Percentiles rank a stretch among this genome's conserved stretches.
phyloP scores from a whole-genome alignment of 306 rosid species.

The Ormosia semicastrata region DNA sequence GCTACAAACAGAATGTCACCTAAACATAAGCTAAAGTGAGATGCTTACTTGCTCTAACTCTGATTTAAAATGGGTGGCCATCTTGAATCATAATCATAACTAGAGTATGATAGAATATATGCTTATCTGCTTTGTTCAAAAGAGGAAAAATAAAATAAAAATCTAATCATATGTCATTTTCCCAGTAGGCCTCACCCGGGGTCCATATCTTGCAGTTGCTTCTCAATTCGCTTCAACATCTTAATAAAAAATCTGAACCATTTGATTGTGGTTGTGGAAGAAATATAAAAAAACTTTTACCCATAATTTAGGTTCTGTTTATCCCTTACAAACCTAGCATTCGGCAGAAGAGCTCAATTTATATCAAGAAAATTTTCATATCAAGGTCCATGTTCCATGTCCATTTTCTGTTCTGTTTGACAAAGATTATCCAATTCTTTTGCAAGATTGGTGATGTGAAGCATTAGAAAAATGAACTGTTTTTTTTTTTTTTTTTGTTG shows the following conservation, averaged over 20 bases:
- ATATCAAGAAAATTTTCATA: not conserved
- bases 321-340: not conserved
- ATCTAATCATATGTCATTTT: constrained; percentile 1
- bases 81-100: constrained; percentile 45
- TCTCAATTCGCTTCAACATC: not conserved
- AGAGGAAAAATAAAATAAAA: not conserved
- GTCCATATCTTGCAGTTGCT: not conserved
- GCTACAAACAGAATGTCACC: constrained; percentile 76
- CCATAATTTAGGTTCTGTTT: not conserved
- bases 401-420: not conserved
- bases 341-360: not conserved
- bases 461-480: not conserved
- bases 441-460: not conserved
- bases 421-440: not conserved
- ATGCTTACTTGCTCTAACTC: constrained; percentile 38
- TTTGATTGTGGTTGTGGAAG: not conserved
- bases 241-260: not conserved
- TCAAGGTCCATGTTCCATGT: not conserved
- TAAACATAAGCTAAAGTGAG: constrained; percentile 58
- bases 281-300: not conserved
- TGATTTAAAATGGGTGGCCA: constrained; percentile 45
- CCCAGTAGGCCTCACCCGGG: not conserved
- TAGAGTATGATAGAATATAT: constrained; percentile 47
- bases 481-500: not conserved
- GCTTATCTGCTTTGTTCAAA: constrained; percentile 48